Percentiles rank a stretch among this genome's conserved stretches.
These are phyloP conservation scores for Allium sativum DNA, from an alignment of 106 monocot species.

Conservation along the genomic window DNA sequence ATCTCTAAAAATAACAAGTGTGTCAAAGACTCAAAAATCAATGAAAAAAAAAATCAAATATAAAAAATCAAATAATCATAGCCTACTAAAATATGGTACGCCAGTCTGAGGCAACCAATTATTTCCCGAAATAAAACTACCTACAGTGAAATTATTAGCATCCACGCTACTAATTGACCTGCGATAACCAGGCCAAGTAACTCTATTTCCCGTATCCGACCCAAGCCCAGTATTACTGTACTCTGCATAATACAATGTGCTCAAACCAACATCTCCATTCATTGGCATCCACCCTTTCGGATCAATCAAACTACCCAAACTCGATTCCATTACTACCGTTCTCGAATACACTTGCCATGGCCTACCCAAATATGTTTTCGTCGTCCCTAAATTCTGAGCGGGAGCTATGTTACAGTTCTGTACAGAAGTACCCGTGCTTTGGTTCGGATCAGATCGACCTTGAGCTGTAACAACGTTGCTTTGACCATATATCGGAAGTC, in stretches of 20 bases:
- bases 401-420: conserved; percentile 14
- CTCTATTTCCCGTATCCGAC: conserved; percentile 27
- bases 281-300: conserved; percentile 65
- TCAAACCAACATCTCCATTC: conserved; percentile 53
- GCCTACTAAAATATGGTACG: conserved; percentile 40
- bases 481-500: conserved; percentile 55
- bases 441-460: conserved; percentile 75
- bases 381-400: not conserved
- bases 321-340: conserved; percentile 65
- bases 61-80: conserved; percentile 1
- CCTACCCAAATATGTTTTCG: conserved; percentile 51
- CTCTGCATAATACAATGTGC: conserved; percentile 71
- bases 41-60: too few species aligned
- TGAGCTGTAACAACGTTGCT: conserved; percentile 78
- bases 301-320: conserved; percentile 31
- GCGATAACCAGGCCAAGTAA: conserved; percentile 64
- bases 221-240: conserved; percentile 48
- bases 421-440: conserved; percentile 77
- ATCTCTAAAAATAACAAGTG: too few species aligned
- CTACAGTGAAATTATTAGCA: conserved; percentile 47
- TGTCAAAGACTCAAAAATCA: too few species aligned
- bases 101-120: conserved; percentile 62
- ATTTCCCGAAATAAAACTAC: conserved; percentile 40
- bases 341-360: conserved; percentile 82
- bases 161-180: conserved; percentile 21